Percentiles rank a stretch among this genome's conserved stretches.
Conservation (phyloP, 306 rosid genomes). For the Albizia julibrissin region DNA sequence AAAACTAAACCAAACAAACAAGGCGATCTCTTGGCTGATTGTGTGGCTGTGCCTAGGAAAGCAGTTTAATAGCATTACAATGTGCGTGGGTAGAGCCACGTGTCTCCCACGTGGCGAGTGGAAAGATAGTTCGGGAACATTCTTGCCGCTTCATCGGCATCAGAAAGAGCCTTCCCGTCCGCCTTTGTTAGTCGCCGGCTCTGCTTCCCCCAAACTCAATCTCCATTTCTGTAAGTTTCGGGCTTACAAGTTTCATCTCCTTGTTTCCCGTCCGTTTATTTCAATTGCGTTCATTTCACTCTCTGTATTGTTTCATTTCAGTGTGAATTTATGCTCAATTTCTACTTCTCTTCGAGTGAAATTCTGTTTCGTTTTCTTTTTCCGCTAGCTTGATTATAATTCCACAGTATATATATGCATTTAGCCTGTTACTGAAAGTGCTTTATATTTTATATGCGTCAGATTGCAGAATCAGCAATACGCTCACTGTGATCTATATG, state of each 20-base stretch:
- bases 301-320: neutral
- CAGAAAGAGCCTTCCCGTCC: neutral
- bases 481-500: constrained; percentile 31
- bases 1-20: too few relatives aligned
- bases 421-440: neutral
- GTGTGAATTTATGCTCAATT: neutral
- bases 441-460: neutral
- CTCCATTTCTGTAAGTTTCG: neutral
- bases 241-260: neutral
- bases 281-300: neutral
- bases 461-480: constrained; percentile 16
- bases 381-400: neutral
- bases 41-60: too few relatives aligned
- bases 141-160: neutral
- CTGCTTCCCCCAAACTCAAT: neutral
- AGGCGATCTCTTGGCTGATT: too few relatives aligned
- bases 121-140: constrained; percentile 12
- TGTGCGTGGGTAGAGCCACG: too few relatives aligned
- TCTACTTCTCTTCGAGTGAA: neutral
- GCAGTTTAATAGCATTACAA: too few relatives aligned
- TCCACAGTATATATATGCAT: neutral
- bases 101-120: constrained; percentile 4
- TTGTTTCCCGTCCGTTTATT: neutral
- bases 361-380: neutral
- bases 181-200: neutral